A percentile compares a stretch with the other conserved stretches of the same genome.
These are phyloP conservation scores for Metarhizium humberi DNA, from an alignment of 2,329 filamentous ascomycete genomes.

Conservation along the genomic window DNA sequence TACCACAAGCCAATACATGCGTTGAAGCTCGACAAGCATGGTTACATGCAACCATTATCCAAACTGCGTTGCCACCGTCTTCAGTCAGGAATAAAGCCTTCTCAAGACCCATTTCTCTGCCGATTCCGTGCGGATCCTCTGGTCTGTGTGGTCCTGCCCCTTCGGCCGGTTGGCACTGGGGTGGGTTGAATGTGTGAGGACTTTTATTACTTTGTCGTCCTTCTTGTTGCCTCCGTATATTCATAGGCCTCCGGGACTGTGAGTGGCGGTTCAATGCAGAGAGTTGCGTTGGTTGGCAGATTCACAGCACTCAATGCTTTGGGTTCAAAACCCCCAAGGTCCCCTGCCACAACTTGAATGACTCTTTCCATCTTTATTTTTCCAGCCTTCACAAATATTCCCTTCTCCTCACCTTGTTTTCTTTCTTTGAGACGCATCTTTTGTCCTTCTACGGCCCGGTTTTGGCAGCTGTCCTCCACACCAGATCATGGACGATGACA, in stretches of 20 bases:
- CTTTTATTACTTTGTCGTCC: not conserved
- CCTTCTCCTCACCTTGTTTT: not conserved
- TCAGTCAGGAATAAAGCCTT: not conserved
- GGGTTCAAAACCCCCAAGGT: not conserved
- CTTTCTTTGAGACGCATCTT: not conserved
- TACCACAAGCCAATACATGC: not conserved
- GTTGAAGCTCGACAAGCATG: not conserved
- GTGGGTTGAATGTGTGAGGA: not conserved
- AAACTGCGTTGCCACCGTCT: not conserved
- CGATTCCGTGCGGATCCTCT: not conserved
- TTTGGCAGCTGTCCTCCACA: not conserved
- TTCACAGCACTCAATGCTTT: not conserved
- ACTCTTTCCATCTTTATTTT: not conserved
- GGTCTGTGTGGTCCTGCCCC: not conserved
- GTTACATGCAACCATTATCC: not conserved
- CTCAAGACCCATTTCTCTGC: not conserved
- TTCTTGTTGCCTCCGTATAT: not conserved
- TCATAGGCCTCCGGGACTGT: not conserved
- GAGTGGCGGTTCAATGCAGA: not conserved
- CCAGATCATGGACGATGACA: slow-evolving; percentile 25
- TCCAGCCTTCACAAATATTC: not conserved
- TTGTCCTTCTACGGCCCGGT: not conserved
- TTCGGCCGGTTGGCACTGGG: not conserved
- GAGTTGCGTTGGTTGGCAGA: not conserved
- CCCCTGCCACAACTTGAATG: not conserved